phyloP scores from a whole-genome alignment of 805 yeast genomes.

The Candida succiphila region DNA sequence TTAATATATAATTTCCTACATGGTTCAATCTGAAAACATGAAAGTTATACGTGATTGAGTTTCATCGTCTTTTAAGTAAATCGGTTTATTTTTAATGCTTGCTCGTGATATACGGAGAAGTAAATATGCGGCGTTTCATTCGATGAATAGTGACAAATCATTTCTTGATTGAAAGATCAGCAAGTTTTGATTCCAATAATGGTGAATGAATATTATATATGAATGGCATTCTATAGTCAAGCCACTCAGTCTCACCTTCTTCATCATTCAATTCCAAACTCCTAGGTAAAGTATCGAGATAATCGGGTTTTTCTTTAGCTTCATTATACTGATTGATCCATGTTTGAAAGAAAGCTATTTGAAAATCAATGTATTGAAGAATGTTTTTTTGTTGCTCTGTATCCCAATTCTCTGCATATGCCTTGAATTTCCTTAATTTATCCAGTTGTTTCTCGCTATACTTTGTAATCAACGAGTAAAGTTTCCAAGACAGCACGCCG shows the following conservation, averaged over 20 bases:
- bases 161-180: too few species aligned
- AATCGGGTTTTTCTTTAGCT: not conserved
- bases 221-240: not conserved
- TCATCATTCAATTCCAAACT: not conserved
- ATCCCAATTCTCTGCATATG: constrained; percentile 8
- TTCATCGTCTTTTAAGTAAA: too few species aligned
- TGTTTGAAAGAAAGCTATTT: constrained; percentile 6
- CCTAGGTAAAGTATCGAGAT: too few species aligned
- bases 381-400: constrained; percentile 10
- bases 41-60: too few species aligned
- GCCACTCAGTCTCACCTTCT: not conserved
- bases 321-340: constrained; percentile 4
- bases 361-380: constrained; percentile 8
- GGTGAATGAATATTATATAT: too few species aligned
- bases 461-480: constrained; percentile 7
- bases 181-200: too few species aligned
- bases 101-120: too few species aligned
- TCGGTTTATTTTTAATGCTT: too few species aligned
- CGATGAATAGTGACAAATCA: too few species aligned
- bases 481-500: constrained; percentile 4
- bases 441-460: constrained; percentile 4
- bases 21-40: too few species aligned
- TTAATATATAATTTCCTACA: too few species aligned
- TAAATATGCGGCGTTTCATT: too few species aligned
- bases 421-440: constrained; percentile 6